Evolutionary conservation across 352 stramenopile species (phyloP), one percentile per base, ranked within the genome.

Genomic region (Globisporangium spiculum): DNA sequence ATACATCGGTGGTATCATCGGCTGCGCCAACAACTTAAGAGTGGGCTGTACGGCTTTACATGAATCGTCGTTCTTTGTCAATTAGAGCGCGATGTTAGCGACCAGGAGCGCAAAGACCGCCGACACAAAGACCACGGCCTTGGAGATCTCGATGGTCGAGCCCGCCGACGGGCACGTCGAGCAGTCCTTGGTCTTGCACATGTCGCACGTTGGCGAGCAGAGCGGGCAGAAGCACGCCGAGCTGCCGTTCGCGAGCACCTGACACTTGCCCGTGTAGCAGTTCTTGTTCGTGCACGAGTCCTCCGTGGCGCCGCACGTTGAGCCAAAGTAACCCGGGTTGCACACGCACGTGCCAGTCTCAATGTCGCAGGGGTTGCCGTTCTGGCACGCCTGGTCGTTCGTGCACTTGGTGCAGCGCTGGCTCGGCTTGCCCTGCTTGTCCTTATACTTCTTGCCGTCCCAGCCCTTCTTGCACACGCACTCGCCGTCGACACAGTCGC

Each of bases 391-490:
- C 34, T 66, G 70, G 63, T 80, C 71, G 34, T 73, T 76, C 30
- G 73, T 79, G 71, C 75, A 80, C 63, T 79, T 76, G 55, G 66
- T 66, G 66, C 75, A 80, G 22, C 75, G 75, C 32, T 66, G 52
- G 56, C 73, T 73, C 24, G 68, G 14, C 53, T 70, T 76, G 44
- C 71, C 71, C 52, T 75, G 54, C 63, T 76, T 76, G 24, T 53
- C 63, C 46, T 75, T 70, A 62, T 72, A 75, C 22, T 46, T 60
- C 60, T 78, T 78, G 53, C 75, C 75, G 44, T 75, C 69, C 64
- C 64, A 80, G n/a, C 73, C 73, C 36, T 70, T 70, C 53, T 77
- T 80, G 57, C 75, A 80, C 14, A 67, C 53, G 52, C 75, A 80
- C 54, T 71, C 52, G 54, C 73, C 69, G 22, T 76, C 66, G 22